phyloP scores from a whole-genome alignment of 352 stramenopile species.

The Albugo candida region DNA sequence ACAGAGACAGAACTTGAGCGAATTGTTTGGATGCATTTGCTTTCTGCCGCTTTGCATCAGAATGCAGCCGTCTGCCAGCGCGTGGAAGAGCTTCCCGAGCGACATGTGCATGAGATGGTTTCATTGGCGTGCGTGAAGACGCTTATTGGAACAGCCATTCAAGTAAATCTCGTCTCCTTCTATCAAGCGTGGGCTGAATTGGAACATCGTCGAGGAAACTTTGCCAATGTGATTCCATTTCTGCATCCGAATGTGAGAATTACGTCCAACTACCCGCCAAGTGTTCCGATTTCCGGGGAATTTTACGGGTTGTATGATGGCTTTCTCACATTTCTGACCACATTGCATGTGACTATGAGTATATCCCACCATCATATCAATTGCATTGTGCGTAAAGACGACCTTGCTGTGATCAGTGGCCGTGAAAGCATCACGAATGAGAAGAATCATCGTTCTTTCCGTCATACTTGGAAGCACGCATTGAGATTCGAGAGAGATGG shows the following conservation, averaged over 20 bases:
- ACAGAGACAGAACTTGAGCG: constrained; percentile 51
- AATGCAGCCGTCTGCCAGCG: background rate
- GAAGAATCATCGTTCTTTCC: constrained; percentile 44
- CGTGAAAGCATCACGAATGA: constrained; percentile 56
- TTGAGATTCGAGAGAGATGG: constrained; percentile 61
- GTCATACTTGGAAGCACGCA: constrained; percentile 70
- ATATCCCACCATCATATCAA: constrained; percentile 47
- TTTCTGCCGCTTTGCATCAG: constrained; percentile 30
- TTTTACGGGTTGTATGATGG: constrained; percentile 34
- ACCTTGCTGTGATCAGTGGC: constrained; percentile 58
- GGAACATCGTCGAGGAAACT: constrained; percentile 56
- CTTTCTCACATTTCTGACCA: constrained; percentile 47
- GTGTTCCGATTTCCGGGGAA: constrained; percentile 40
- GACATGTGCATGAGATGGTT: constrained; percentile 8
- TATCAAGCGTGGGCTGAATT: constrained; percentile 62
- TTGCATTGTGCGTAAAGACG: constrained; percentile 38
- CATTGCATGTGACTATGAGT: constrained; percentile 48
- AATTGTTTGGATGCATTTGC: constrained; percentile 51
- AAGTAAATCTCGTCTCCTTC: constrained; percentile 36
- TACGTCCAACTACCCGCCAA: constrained; percentile 58
- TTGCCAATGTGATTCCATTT: constrained; percentile 51
- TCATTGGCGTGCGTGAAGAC: constrained; percentile 18
- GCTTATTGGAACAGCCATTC: constrained; percentile 28
- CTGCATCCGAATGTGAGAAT: constrained; percentile 58
- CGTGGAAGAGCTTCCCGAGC: constrained; percentile 4